Evolutionary conservation across 2,329 filamentous ascomycete genomes (phyloP).

Genomic region (Sphaerulina populicola): DNA sequence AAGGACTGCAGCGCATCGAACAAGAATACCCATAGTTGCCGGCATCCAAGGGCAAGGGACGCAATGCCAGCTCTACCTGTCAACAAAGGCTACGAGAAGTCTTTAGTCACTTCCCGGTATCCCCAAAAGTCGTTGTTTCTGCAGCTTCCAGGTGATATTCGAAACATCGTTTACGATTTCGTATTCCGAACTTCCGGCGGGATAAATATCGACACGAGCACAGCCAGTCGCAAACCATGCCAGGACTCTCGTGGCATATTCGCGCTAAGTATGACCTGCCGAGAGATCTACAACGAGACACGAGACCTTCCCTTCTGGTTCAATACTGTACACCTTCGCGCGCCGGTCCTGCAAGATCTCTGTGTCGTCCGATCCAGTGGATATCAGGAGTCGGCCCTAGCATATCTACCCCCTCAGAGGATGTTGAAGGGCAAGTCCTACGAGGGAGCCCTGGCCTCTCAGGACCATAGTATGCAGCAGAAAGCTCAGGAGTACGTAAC

Average conservation of each 20-base stretch:
- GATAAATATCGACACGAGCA: slow-evolving; percentile 12
- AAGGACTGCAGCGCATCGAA: neutral
- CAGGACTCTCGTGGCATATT: slow-evolving; percentile 2
- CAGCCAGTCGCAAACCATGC: neutral
- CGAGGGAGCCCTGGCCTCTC: slow-evolving; percentile 2
- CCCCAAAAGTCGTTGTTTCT: slow-evolving; percentile 4
- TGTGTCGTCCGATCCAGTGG: neutral
- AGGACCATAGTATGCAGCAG: slow-evolving; percentile 3
- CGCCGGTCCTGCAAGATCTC: slow-evolving; percentile 16
- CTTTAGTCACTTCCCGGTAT: neutral
- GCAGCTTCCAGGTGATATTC: slow-evolving; percentile 13
- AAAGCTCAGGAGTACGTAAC: slow-evolving; percentile 14
- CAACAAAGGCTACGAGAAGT: neutral
- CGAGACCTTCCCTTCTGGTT: slow-evolving; percentile 16
- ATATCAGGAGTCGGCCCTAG: neutral
- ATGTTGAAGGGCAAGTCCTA: slow-evolving; percentile 1
- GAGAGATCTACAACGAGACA: slow-evolving; percentile 13
- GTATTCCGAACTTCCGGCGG: slow-evolving; percentile 11
- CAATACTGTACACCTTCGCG: slow-evolving; percentile 15
- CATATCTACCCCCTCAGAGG: neutral
- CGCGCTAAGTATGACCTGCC: slow-evolving; percentile 13
- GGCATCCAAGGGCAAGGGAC: too few species aligned
- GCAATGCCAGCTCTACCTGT: too few species aligned
- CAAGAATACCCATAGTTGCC: neutral
- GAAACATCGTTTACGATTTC: slow-evolving; percentile 18